Evolutionary conservation across 129 eudicot genomes (phyloP), one percentile per base, ranked within the genome.

Genomic region (Centaurea solstitialis): DNA sequence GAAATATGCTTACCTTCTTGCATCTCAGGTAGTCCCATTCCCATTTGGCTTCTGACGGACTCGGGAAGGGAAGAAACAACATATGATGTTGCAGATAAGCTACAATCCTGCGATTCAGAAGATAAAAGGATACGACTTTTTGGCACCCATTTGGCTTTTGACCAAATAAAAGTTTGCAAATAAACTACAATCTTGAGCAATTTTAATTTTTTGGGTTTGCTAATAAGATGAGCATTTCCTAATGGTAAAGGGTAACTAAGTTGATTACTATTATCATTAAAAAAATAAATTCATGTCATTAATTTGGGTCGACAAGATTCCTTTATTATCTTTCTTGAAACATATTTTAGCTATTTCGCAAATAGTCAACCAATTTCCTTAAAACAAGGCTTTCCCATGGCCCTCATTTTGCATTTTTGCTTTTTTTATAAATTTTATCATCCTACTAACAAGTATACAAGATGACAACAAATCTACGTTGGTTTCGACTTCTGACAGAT

Each of bases 21-120:
- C 70, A 24, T 76, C 72, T 82, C 89, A 0, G 85, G 83, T 65
- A 82, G 73, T 28, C 82, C 76, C 72, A 84, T n/a, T 68, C 91
- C 91, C 91, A 90, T 84, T 59, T 84, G 81, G 61, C 79, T 85
- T 86, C 75, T 87, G 76, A 92, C 18, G 3, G 90, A 43, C 66
- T 21, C 26, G 0, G 98, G 98, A 79, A 94, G 92, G 72, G 62
- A 84, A 67, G 96, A 90, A 40, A 92, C 92, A 13, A 92, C 81
- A 72, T 86, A 74, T 21, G 89, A 78, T 0, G 90, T 85, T 72
- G 92, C 89, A 64, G 88, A 81, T 83, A 86, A 81, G 83, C 96
- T 90, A 85, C 91, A 92, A 80, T 92, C 98, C 98, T 94, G 86
- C 23, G 12, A 69, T 82, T 79, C 13, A 70, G 9, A 69, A 39